phyloP scores from a whole-genome alignment of 495 filamentous ascomycete species.

The Xeromyces bisporus region DNA sequence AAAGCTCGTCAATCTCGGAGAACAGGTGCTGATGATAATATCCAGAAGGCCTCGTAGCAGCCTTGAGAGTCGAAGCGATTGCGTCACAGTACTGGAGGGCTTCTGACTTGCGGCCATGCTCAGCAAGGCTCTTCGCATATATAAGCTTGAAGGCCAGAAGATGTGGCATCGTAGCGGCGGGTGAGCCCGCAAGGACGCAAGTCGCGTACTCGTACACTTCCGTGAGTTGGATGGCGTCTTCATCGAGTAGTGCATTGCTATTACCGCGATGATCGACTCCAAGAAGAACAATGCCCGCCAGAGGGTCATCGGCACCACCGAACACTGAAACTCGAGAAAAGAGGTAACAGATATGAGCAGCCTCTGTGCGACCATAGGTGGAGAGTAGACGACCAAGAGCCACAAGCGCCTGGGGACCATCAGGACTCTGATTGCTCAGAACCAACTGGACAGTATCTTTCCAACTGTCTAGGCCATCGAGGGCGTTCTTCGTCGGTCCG shows the following conservation, averaged over 20 bases:
- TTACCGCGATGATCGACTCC: conserved; percentile 61
- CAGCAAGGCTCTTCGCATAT: conserved; percentile 67
- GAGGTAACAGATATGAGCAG: conserved; percentile 78
- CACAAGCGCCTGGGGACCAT: conserved; percentile 58
- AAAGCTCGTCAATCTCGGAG: conserved; percentile 63
- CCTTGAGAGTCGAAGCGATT: conserved; percentile 60
- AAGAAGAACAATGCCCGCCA: conserved; percentile 61
- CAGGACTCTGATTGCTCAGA: conserved; percentile 66
- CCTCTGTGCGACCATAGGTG: conserved; percentile 74
- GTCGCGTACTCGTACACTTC: conserved; percentile 86
- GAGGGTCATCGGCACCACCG: conserved; percentile 70
- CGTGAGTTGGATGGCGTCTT: conserved; percentile 72
- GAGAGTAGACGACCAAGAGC: conserved; percentile 72
- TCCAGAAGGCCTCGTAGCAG: conserved; percentile 64
- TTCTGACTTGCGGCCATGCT: conserved; percentile 63
- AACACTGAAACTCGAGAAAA: conserved; percentile 45
- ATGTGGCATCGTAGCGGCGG: conserved; percentile 54
- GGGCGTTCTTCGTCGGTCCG: conserved; percentile 49
- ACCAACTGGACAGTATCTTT: conserved; percentile 74
- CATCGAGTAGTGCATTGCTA: conserved; percentile 51
- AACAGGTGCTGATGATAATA: conserved; percentile 69
- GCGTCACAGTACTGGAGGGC: conserved; percentile 84
- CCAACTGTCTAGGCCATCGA: conserved; percentile 85
- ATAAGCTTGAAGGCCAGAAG: conserved; percentile 77
- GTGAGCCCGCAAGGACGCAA: conserved; percentile 41